Evolutionary conservation across 148 eudicot species (phyloP).

Genomic region (Persicaria tinctoria): DNA sequence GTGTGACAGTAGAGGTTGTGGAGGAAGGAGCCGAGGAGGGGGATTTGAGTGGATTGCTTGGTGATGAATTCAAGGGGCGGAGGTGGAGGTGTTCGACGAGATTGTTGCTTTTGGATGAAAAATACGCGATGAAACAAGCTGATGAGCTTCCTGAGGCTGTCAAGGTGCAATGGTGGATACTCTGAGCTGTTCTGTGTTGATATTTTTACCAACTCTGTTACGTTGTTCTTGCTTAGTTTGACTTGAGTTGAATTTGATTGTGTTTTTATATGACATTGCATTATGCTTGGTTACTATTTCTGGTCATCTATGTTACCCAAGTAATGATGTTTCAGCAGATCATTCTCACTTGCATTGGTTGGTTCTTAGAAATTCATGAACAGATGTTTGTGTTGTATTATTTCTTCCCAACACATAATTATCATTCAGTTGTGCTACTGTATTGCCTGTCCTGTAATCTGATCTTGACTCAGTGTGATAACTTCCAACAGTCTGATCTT

Average conservation of each 20-base stretch:
- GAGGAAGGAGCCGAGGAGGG: slow-evolving; percentile 44
- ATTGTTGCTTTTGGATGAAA: slow-evolving; percentile 86
- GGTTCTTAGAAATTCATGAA: background rate
- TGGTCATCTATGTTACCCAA: background rate
- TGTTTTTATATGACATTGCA: background rate
- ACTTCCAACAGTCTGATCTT: too few relatives aligned
- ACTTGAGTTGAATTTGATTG: background rate
- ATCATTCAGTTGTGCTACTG: background rate
- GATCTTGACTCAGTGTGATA: background rate
- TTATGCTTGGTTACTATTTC: background rate
- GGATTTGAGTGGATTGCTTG: slow-evolving; percentile 69
- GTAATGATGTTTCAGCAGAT: background rate
- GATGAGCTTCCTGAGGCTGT: slow-evolving; percentile 81
- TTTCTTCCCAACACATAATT: background rate
- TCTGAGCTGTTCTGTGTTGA: background rate
- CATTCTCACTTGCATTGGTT: background rate
- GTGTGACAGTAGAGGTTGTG: slow-evolving; percentile 53
- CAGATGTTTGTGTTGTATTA: background rate
- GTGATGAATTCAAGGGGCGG: slow-evolving; percentile 48
- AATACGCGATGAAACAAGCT: slow-evolving; percentile 30
- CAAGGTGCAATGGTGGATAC: slow-evolving; percentile 39
- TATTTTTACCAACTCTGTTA: background rate
- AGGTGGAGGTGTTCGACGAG: slow-evolving; percentile 84
- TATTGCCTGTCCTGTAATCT: background rate
- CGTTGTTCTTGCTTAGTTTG: background rate